phyloP scores from a whole-genome alignment of 108 stramenopile species.

The Skeletonema costatum region DNA sequence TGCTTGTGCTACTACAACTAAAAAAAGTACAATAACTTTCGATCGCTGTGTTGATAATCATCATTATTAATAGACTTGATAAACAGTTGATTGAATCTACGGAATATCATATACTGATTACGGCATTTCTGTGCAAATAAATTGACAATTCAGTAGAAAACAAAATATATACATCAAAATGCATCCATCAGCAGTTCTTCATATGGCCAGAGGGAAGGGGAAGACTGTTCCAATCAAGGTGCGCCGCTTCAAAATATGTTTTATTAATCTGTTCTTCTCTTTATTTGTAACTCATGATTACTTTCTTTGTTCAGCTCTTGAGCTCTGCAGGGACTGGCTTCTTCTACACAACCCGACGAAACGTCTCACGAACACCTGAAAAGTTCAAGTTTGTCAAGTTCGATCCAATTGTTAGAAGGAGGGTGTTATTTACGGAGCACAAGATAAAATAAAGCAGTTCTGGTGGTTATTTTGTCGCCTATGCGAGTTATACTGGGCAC shows the following conservation, averaged over 20 bases:
- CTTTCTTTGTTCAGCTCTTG: constrained; percentile 33
- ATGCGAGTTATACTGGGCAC: background rate
- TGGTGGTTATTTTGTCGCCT: too few relatives aligned
- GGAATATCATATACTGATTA: too few relatives aligned
- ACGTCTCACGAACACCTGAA: constrained; percentile 76
- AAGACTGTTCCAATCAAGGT: constrained; percentile 89
- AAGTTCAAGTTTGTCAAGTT: constrained; percentile 89
- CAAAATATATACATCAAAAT: constrained; percentile 32
- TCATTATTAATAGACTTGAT: too few relatives aligned
- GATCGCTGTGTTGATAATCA: too few relatives aligned
- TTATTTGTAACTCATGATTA: background rate
- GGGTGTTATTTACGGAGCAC: constrained; percentile 87
- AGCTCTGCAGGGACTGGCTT: constrained; percentile 91
- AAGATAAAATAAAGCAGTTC: constrained; percentile 80
- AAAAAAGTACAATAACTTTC: too few relatives aligned
- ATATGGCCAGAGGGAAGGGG: constrained; percentile 87
- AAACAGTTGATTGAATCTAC: too few relatives aligned
- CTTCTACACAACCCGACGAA: constrained; percentile 92
- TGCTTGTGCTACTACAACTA: too few relatives aligned
- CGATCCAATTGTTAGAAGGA: constrained; percentile 88
- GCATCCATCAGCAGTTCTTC: constrained; percentile 60
- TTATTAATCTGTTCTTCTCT: constrained; percentile 2
- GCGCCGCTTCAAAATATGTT: background rate
- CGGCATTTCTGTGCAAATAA: too few relatives aligned
- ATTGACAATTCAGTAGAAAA: too few relatives aligned